Conservation (phyloP, 306 rosid species). For the Lithocarpus polystachyus region DNA sequence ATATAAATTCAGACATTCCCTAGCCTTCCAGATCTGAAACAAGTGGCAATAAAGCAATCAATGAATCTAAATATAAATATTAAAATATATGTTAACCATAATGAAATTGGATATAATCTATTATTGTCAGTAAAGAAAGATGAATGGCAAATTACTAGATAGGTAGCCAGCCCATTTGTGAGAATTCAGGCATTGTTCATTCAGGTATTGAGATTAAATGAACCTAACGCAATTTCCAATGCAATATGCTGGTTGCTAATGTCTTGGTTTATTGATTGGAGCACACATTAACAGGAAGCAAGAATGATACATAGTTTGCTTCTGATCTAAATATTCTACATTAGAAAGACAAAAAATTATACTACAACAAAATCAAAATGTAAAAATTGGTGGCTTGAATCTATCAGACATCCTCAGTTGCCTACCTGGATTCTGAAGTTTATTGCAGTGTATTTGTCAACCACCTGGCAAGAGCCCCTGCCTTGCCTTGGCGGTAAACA, state of each 20-base stretch:
- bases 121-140: background rate
- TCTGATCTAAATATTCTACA: background rate
- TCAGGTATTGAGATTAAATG: no score
- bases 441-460: background rate
- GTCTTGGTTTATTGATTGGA: background rate
- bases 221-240: no score
- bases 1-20: constrained; percentile 81
- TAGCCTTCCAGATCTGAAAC: constrained; percentile 95
- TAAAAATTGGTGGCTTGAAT: background rate
- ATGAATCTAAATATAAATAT: constrained; percentile 3
- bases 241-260: no score
- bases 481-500: background rate
- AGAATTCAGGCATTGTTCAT: background rate
- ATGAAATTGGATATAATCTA: background rate
- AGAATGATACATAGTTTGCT: background rate
- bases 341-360: background rate
- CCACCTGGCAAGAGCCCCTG: background rate
- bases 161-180: background rate
- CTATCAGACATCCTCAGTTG: background rate
- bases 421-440: background rate
- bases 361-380: background rate
- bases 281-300: background rate
- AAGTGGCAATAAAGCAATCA: constrained; percentile 29
- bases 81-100: background rate
- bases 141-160: background rate